These are phyloP conservation scores for Euphorbia pulcherrima DNA, from an alignment of 345 rosid species.

Conservation along the genomic window DNA sequence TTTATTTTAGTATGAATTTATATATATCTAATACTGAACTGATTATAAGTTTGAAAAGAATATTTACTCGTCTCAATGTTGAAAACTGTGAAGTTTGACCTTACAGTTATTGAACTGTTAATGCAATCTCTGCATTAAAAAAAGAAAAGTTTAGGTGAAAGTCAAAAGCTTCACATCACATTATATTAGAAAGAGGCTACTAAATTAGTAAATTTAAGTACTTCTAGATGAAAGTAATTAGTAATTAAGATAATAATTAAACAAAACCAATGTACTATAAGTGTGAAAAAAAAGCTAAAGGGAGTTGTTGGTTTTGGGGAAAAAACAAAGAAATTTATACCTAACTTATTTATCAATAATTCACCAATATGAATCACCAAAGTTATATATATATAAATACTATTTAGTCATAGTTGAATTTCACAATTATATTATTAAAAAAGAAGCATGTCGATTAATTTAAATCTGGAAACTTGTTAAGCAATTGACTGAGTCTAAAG, in stretches of 20 bases:
- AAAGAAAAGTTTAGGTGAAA: background rate
- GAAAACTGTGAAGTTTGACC: background rate
- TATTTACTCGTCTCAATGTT: background rate
- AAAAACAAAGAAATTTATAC: background rate
- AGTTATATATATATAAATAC: background rate
- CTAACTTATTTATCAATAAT: background rate
- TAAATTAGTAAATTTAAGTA: background rate
- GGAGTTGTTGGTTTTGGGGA: constrained; percentile 9
- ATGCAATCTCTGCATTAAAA: background rate
- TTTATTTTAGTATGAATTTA: too few species aligned
- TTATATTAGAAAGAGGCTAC: background rate
- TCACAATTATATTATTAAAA: too few species aligned
- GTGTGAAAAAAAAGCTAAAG: background rate
- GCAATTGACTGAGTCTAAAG: constrained; percentile 31
- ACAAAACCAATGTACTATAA: background rate
- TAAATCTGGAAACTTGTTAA: background rate
- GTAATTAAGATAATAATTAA: background rate
- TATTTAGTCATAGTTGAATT: background rate
- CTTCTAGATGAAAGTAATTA: constrained; percentile 2
- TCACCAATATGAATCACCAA: background rate
- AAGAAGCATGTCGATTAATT: background rate
- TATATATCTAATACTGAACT: too few species aligned
- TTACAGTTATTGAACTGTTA: background rate
- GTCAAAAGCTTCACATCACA: background rate
- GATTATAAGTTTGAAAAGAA: too few species aligned